A percentile compares a stretch with the other conserved stretches of the same genome.
phyloP scores from a whole-genome alignment of 2,329 filamentous ascomycete genomes.

The Talaromyces sp. region DNA sequence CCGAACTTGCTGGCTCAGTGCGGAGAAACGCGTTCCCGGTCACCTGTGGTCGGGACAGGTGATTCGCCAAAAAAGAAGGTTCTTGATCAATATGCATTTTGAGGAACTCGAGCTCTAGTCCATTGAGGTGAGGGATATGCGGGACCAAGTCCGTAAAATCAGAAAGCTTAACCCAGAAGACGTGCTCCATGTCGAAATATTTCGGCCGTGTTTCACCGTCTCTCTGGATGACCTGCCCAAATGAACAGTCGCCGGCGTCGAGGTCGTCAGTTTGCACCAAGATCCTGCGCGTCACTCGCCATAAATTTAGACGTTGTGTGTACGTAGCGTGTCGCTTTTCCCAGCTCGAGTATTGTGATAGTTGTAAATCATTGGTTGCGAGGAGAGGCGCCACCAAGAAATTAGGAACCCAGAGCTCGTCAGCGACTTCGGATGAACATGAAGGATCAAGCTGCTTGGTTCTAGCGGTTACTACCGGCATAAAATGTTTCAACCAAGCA shows the following conservation, averaged over 20 bases:
- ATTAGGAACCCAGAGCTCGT: conserved; percentile 45
- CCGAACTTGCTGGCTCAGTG: conserved; percentile 15
- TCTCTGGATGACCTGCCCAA: conserved; percentile 34
- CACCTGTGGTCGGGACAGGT: conserved; percentile 16
- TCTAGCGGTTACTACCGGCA: conserved; percentile 40
- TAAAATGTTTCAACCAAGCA: conserved; percentile 40
- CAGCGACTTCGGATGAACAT: conserved; percentile 29
- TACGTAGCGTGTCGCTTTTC: conserved; percentile 39
- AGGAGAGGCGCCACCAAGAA: conserved; percentile 44
- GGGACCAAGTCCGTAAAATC: conserved; percentile 46
- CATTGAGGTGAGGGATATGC: conserved; percentile 42
- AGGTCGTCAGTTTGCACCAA: conserved; percentile 38
- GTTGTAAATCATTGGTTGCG: conserved; percentile 44
- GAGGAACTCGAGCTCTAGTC: conserved; percentile 32
- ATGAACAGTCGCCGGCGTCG: conserved; percentile 29
- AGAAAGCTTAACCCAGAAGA: conserved; percentile 48
- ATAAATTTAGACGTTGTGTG: conserved; percentile 40
- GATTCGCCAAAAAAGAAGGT: conserved; percentile 17
- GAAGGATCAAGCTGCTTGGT: conserved; percentile 37
- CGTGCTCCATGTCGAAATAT: conserved; percentile 44
- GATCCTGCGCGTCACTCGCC: conserved; percentile 42
- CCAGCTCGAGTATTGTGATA: conserved; percentile 43
- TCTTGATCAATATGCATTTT: conserved; percentile 38
- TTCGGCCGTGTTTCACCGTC: conserved; percentile 41
- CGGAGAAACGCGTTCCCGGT: conserved; percentile 25